Percentiles rank a stretch among this genome's conserved stretches.
phyloP scores from a whole-genome alignment of 2,329 filamentous ascomycete species.

The Microsporum canis region DNA sequence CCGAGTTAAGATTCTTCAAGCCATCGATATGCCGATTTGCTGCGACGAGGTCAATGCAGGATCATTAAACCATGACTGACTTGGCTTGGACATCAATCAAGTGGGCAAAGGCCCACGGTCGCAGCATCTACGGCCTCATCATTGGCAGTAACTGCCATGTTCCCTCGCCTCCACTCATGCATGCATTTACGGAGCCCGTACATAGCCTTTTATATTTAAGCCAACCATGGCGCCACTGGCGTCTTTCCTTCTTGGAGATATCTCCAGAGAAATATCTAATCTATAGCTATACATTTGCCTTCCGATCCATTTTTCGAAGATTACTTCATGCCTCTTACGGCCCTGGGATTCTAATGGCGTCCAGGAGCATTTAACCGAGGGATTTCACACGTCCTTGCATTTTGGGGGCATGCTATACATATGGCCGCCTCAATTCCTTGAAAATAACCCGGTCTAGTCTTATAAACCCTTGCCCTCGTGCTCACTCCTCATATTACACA shows the following conservation, averaged over 20 bases:
- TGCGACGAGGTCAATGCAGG: not conserved
- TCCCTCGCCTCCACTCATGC: not conserved
- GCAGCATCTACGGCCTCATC: not conserved
- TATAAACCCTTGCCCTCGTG: not conserved
- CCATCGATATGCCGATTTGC: not conserved
- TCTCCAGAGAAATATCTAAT: not conserved
- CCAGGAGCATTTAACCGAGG: not conserved
- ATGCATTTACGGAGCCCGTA: not conserved
- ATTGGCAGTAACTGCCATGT: not conserved
- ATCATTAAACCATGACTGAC: not conserved
- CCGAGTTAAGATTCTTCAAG: not conserved
- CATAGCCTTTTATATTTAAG: not conserved
- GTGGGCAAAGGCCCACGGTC: not conserved
- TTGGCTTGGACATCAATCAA: not conserved
- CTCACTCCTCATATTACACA: not conserved
- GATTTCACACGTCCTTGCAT: not conserved
- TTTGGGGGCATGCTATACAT: not conserved
- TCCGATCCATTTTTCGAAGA: not conserved
- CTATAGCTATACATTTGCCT: not conserved
- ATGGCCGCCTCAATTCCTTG: not conserved
- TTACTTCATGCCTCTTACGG: not conserved
- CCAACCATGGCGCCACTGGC: not conserved
- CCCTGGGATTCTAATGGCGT: not conserved
- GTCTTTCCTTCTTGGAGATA: not conserved
- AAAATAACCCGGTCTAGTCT: not conserved